Evolutionary conservation across 129 eudicot species (phyloP).

Genomic region (Lactuca sativa): DNA sequence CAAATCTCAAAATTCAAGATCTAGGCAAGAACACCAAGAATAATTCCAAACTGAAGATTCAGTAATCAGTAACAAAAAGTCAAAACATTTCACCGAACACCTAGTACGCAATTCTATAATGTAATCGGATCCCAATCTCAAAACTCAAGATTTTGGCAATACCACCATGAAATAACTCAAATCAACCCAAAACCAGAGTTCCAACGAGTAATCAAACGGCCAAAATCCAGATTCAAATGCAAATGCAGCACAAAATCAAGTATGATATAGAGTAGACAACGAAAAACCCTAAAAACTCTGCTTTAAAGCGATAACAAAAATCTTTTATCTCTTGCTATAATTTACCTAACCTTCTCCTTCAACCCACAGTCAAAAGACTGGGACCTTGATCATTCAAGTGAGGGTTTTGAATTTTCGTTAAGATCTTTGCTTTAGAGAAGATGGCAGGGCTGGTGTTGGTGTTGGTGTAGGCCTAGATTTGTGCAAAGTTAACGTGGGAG

Average conservation of each 20-base stretch:
- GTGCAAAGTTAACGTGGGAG: slow-evolving; percentile 64
- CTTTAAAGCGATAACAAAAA: slow-evolving; percentile 15
- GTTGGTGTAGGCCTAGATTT: slow-evolving; percentile 29
- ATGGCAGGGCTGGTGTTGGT: slow-evolving; percentile 21
- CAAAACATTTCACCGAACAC: slow-evolving; percentile 11
- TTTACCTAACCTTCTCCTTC: slow-evolving; percentile 8
- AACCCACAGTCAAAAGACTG: slow-evolving; percentile 20
- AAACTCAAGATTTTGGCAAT: slow-evolving; percentile 5
- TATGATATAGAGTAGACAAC: slow-evolving; percentile 13
- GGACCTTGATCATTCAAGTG: slow-evolving; percentile 18
- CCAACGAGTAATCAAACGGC: slow-evolving; percentile 20
- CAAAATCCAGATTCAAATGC: slow-evolving; percentile 19
- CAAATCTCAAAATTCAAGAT: slow-evolving; percentile 28
- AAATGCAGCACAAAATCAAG: slow-evolving; percentile 35
- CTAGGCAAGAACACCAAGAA: not conserved
- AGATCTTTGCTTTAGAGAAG: slow-evolving; percentile 17
- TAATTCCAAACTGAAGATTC: slow-evolving; percentile 7
- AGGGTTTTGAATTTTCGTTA: slow-evolving; percentile 7
- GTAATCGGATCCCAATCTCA: slow-evolving; percentile 18
- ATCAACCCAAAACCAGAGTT: slow-evolving; percentile 11
- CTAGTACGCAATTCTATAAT: slow-evolving; percentile 9
- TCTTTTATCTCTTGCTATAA: slow-evolving; percentile 16
- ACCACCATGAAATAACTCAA: slow-evolving; percentile 15
- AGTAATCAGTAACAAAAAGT: slow-evolving; percentile 19
- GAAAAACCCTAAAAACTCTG: slow-evolving; percentile 5